Conservation (phyloP, 306 rosid genomes). For the Trifolium pratense region DNA sequence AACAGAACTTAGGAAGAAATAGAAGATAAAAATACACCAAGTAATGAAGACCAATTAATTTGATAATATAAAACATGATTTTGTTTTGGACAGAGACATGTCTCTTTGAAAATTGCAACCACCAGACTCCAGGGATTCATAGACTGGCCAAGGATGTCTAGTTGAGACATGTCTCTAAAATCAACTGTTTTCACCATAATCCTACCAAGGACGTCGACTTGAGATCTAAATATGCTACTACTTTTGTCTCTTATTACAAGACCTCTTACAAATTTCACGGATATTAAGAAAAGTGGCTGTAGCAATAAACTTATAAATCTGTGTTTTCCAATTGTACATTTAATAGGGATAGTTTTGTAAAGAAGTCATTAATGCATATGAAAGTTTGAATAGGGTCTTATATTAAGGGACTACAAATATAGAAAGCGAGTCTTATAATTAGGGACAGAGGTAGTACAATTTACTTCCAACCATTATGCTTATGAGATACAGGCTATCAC, state of each 20-base stretch:
- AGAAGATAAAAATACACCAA: constrained; percentile 3
- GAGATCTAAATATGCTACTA: constrained; percentile 5
- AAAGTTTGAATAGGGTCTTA: too few species aligned
- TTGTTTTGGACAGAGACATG: neutral
- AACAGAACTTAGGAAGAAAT: constrained; percentile 35
- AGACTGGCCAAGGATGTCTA: constrained; percentile 8
- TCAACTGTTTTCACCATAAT: constrained; percentile 2
- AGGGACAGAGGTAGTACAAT: neutral
- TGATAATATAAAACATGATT: neutral
- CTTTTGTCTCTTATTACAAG: too few species aligned
- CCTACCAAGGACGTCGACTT: neutral
- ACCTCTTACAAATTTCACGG: too few species aligned
- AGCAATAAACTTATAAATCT: too few species aligned
- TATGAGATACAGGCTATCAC: neutral
- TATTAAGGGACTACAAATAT: too few species aligned
- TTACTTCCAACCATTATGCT: neutral
- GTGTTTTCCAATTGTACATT: too few species aligned
- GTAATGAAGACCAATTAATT: constrained; percentile 9
- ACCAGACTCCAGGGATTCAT: neutral
- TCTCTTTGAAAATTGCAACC: too few species aligned
- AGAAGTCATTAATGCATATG: too few species aligned
- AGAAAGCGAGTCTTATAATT: too few species aligned
- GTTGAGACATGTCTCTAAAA: too few species aligned
- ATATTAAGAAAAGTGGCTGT: too few species aligned
- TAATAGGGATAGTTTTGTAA: too few species aligned